Base-by-base conservation (phyloP, 2,329 filamentous ascomycete species). In the Neonectria ditissima region DNA sequence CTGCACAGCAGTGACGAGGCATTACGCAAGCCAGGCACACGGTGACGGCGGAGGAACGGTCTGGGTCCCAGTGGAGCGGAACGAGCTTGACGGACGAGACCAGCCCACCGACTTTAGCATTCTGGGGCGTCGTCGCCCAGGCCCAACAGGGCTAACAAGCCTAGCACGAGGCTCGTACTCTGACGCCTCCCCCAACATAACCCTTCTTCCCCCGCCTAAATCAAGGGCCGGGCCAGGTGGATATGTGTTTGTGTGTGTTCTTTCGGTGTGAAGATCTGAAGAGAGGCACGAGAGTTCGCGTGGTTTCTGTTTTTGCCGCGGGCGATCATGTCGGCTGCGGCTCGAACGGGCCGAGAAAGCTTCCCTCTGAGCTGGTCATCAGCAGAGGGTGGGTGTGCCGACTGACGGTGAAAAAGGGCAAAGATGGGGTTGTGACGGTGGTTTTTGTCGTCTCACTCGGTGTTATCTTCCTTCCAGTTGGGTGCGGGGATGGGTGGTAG, bases 11-110 rank as follows among this genome's bases (percentile, higher is more conserved):
- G 28, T 41, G 37, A 20, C 28, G 41, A 51, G 34, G 53, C 53
- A 70, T 71, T 72, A 72, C 69, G 69, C 69, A 72, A 72, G 69
- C 70, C 54, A 55, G 61, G 47, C 14, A 9, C 28, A 11, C 32
- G 34, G 37, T 30, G 24, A 39, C 50, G 47, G 59, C 66, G 57
- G 61, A 70, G 69, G 68, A 69, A 67, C 65, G 60, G 65, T 65
- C 70, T 70, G 66, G 61, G 65, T 69, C 70, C 57, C 66, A 51
- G 61, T 34, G 68, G 62, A 59, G 67, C 65, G 66, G 66, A 65
- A 60, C 62, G 57, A 63, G 43, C 43, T 24, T 16, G 44, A 30
- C 20, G 22, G 20, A 50, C 47, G 28, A 37, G 63, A 41, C 63
- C 59, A 57, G 62, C 44, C 61, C 48, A 47, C 55, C 47, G 5